Conservation (phyloP, 495 filamentous ascomycete genomes). For the Hyaloscypha finlandica region DNA sequence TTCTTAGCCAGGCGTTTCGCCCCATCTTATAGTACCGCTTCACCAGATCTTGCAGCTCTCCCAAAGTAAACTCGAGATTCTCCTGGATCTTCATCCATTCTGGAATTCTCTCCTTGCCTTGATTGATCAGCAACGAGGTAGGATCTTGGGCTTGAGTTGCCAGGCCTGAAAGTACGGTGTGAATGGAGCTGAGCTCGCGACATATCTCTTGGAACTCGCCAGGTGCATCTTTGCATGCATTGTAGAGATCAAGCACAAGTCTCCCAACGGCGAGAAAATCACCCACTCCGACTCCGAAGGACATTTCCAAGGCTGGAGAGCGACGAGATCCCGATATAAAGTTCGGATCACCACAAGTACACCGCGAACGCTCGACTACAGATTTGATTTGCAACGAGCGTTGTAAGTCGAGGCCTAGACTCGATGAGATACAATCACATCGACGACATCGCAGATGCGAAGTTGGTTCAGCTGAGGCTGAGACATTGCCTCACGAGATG, state of each 20-base stretch:
- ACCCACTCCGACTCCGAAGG: constrained; percentile 11
- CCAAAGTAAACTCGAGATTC: constrained; percentile 1
- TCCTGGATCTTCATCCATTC: not conserved
- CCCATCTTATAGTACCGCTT: constrained; percentile 11
- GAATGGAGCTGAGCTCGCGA: constrained; percentile 4
- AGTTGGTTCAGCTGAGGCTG: no score
- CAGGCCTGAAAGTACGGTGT: constrained; percentile 1
- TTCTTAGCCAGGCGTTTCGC: not conserved
- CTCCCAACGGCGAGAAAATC: constrained; percentile 15
- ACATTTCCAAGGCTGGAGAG: no score
- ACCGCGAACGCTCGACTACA: no score
- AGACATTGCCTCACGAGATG: no score
- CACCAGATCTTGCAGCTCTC: not conserved
- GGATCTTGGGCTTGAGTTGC: not conserved
- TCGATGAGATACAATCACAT: no score
- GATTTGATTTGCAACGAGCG: no score
- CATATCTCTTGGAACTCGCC: constrained; percentile 1
- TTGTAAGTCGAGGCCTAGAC: no score
- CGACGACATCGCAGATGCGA: no score
- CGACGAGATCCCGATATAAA: no score
- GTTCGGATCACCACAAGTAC: no score
- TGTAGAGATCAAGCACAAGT: not conserved
- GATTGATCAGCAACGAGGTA: constrained; percentile 1
- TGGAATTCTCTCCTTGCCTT: not conserved
- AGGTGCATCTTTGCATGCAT: constrained; percentile 9